Evolutionary conservation across 768 basidiomycete genomes (phyloP).

Genomic region (Collybiopsis luxurians): DNA sequence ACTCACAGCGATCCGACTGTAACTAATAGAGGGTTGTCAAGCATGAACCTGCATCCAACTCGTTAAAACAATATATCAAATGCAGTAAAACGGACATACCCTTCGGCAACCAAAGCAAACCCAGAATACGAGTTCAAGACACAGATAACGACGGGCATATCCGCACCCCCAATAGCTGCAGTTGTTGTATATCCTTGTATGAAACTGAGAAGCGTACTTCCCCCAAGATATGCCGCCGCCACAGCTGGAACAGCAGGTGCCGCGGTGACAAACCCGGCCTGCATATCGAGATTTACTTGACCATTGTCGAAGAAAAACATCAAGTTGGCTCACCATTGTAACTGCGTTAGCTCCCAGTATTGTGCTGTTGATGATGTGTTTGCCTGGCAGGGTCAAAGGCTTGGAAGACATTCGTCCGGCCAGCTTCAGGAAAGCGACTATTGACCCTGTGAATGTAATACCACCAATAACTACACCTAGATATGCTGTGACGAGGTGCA

Average conservation of each 20-base stretch:
- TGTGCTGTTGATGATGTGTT: conserved; percentile 70
- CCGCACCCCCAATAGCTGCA: conserved; percentile 89
- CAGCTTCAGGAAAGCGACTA: conserved; percentile 87
- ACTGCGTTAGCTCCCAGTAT: conserved; percentile 71
- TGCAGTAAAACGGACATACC: conserved; percentile 22
- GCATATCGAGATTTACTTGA: not conserved
- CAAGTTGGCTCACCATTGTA: conserved; percentile 45
- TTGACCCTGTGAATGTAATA: conserved; percentile 86
- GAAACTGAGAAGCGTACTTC: conserved; percentile 75
- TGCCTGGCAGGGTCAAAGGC: conserved; percentile 69
- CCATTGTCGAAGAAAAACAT: not conserved
- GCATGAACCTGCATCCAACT: conserved; percentile 72
- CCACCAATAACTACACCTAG: conserved; percentile 86
- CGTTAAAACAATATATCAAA: too few species aligned
- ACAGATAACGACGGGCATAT: conserved; percentile 93
- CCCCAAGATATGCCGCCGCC: conserved; percentile 76
- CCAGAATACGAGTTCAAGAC: conserved; percentile 91
- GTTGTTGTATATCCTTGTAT: conserved; percentile 86
- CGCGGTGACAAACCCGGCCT: conserved; percentile 67
- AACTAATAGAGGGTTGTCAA: conserved; percentile 81
- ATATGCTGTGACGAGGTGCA: conserved; percentile 84
- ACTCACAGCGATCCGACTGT: conserved; percentile 68
- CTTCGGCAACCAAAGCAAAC: conserved; percentile 89
- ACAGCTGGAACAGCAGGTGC: conserved; percentile 68
- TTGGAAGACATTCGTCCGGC: conserved; percentile 79